Evolutionary conservation across 148 eudicot species (phyloP).

Genomic region (Euryodendron excelsum): DNA sequence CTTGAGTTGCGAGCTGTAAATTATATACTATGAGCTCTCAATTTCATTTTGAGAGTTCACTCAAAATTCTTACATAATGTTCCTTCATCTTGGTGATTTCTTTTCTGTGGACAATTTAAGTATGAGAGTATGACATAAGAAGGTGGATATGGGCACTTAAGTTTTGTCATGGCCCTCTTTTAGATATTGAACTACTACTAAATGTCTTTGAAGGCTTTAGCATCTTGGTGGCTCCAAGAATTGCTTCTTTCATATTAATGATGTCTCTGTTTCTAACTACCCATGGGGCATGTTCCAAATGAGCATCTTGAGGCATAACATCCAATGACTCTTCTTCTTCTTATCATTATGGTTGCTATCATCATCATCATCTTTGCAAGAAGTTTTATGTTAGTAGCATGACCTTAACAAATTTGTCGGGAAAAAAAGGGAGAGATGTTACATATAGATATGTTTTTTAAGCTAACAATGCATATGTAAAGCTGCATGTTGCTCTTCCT

Average conservation of each 20-base stretch:
- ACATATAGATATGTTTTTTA: neutral
- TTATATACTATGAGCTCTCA: too few species aligned
- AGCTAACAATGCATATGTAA: neutral
- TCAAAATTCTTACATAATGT: neutral
- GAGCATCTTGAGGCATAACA: neutral
- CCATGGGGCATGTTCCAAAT: neutral
- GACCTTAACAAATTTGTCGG: neutral
- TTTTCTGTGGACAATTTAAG: neutral
- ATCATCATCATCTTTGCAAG: neutral
- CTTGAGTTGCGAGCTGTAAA: neutral
- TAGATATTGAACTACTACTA: neutral
- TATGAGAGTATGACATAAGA: neutral
- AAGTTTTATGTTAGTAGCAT: neutral
- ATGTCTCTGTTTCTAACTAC: neutral
- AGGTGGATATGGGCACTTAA: neutral
- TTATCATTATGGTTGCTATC: neutral
- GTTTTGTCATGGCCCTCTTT: neutral
- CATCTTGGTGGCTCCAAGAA: neutral
- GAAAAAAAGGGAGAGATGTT: neutral
- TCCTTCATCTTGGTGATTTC: neutral
- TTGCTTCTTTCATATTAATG: neutral
- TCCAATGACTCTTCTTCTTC: neutral
- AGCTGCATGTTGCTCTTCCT: neutral
- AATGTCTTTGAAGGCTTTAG: neutral
- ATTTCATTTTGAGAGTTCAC: neutral